These are phyloP conservation scores for Penicillium sp. DNA, from an alignment of 2,329 filamentous ascomycete genomes.

Conservation along the genomic window DNA sequence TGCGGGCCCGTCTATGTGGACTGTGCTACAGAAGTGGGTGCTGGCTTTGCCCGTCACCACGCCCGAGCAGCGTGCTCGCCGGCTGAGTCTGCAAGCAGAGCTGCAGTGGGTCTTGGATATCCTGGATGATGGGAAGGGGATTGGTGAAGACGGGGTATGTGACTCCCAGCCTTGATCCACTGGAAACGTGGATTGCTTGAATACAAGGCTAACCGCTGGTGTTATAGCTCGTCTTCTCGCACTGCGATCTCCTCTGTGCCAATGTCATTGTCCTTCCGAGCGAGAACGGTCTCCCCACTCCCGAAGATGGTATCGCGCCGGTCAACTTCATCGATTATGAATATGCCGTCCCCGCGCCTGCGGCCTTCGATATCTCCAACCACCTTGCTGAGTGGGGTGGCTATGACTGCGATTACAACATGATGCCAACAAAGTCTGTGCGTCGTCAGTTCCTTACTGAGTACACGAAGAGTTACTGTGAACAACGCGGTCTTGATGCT, in stretches of 20 bases:
- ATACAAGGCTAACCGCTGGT: background rate
- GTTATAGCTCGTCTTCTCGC: conserved; percentile 71
- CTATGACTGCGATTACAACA: conserved; percentile 83
- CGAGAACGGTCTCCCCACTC: conserved; percentile 23
- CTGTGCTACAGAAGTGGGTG: conserved; percentile 93
- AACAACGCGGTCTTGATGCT: conserved; percentile 35
- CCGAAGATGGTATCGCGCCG: conserved; percentile 39
- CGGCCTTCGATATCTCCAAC: conserved; percentile 92
- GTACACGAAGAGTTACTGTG: conserved; percentile 69
- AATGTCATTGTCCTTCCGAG: conserved; percentile 76
- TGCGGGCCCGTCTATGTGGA: conserved; percentile 81
- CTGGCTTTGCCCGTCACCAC: conserved; percentile 68
- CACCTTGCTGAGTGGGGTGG: conserved; percentile 98
- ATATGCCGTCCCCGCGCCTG: conserved; percentile 87
- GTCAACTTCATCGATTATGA: conserved; percentile 97
- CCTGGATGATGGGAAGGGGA: conserved; percentile 66
- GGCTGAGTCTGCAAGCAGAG: conserved; percentile 63
- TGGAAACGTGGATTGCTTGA: background rate
- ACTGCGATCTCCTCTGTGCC: conserved; percentile 90
- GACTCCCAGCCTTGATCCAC: background rate
- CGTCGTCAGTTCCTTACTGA: conserved; percentile 72
- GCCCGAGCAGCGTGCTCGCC: conserved; percentile 58
- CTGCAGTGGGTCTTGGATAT: conserved; percentile 60
- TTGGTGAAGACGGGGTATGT: conserved; percentile 63
- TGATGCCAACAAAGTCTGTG: conserved; percentile 67